These are phyloP conservation scores for Aspergillus quadrilineatus DNA, from an alignment of 2,329 filamentous ascomycete species.

Conservation along the genomic window DNA sequence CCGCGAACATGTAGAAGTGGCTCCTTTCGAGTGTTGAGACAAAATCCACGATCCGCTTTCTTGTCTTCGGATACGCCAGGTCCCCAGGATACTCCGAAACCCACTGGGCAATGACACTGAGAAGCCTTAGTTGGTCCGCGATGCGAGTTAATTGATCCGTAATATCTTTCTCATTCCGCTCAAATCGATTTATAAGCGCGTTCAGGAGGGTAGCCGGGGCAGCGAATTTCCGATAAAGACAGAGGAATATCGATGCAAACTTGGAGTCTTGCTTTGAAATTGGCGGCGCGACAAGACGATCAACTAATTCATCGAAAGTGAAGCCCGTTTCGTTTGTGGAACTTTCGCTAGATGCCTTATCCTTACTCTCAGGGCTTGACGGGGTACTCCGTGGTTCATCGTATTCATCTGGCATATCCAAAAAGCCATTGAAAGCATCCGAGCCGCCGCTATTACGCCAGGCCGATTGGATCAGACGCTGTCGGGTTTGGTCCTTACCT, in stretches of 20 bases:
- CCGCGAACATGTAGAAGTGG: slow-evolving; percentile 79
- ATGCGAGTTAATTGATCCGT: slow-evolving; percentile 74
- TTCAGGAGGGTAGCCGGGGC: slow-evolving; percentile 75
- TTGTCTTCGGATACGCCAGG: slow-evolving; percentile 76
- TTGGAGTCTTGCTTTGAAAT: slow-evolving; percentile 86
- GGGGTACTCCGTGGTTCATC: slow-evolving; percentile 31
- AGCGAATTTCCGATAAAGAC: slow-evolving; percentile 90
- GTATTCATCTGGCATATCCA: slow-evolving; percentile 46
- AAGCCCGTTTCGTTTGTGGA: slow-evolving; percentile 38
- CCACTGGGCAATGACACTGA: slow-evolving; percentile 85
- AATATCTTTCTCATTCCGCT: slow-evolving; percentile 71
- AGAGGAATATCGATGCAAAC: slow-evolving; percentile 85
- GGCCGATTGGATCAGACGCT: slow-evolving; percentile 35
- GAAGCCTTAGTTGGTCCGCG: slow-evolving; percentile 76
- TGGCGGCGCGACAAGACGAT: slow-evolving; percentile 78
- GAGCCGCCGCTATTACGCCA: slow-evolving; percentile 43
- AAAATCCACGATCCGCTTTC: slow-evolving; percentile 71
- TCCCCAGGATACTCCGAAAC: slow-evolving; percentile 87
- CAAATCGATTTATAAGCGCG: slow-evolving; percentile 63
- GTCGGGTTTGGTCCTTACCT: slow-evolving; percentile 30
- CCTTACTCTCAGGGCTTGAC: slow-evolving; percentile 32
- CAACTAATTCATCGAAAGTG: slow-evolving; percentile 69
- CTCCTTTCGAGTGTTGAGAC: slow-evolving; percentile 71
- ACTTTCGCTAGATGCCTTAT: slow-evolving; percentile 33
- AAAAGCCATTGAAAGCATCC: slow-evolving; percentile 43